Evolutionary conservation across 1,139 yeast species (phyloP).

Genomic region (Lipomyces yarrowii): DNA sequence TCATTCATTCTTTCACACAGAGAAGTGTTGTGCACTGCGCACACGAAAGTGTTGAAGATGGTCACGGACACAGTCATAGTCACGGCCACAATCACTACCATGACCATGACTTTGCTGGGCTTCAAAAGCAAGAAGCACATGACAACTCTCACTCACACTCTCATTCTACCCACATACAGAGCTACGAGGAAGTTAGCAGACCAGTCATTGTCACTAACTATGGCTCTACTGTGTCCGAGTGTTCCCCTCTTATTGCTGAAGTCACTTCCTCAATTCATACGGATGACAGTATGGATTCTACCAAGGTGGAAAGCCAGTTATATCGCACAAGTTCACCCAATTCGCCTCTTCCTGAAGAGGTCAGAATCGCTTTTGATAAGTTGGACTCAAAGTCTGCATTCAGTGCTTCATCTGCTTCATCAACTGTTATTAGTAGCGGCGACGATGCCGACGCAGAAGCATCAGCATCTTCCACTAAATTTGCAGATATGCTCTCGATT

Average conservation of each 20-base stretch:
- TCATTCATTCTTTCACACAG: conserved; percentile 74
- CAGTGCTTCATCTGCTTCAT: conserved; percentile 12
- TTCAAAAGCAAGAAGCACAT: background rate
- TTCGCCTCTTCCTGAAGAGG: background rate
- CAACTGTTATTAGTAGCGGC: conserved; percentile 1
- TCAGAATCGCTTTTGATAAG: background rate
- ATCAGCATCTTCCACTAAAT: conserved; percentile 5
- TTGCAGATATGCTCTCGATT: conserved; percentile 58
- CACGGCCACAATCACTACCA: conserved; percentile 33
- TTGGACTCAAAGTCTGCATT: background rate
- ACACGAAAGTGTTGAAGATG: conserved; percentile 47
- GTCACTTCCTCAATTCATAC: background rate
- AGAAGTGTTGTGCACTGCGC: conserved; percentile 86
- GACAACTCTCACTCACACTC: conserved; percentile 16
- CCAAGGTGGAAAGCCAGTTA: background rate
- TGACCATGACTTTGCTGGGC: background rate
- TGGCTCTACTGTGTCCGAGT: conserved; percentile 18
- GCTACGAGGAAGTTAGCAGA: background rate
- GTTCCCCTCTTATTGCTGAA: conserved; percentile 8
- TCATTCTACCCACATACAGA: conserved; percentile 1
- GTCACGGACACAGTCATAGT: conserved; percentile 30
- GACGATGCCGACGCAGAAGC: conserved; percentile 6
- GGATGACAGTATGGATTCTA: background rate
- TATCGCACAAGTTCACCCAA: background rate
- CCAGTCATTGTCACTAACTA: background rate